Evolutionary conservation across 2,329 filamentous ascomycete genomes (phyloP), one percentile per base, ranked within the genome.

Genomic region (Coniella lustricola): DNA sequence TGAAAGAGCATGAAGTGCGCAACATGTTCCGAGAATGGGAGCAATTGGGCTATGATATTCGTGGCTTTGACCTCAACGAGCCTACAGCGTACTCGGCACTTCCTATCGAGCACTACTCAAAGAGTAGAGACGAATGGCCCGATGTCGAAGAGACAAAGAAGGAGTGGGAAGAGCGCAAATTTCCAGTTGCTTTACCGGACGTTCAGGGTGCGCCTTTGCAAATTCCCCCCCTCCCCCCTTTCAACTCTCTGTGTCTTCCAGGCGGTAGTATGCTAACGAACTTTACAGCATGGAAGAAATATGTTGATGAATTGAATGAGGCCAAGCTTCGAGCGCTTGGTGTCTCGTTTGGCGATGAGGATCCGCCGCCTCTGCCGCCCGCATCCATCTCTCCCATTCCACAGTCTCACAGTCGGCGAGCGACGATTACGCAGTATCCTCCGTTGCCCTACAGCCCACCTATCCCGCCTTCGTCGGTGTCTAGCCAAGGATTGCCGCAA

Each of bases 311-410:
- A 56, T 72, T 97, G 32, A 82, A 87, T 57, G 93, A 98, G 69
- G 89, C 91, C 52, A 98, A 96, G 68, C 74, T 98, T 45, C 83
- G 90, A 53, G 90, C 91, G 44, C 75, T 98, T 48, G 93, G 93
- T 55, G 93, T 97, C 12, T 90, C 82, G 16, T 76, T 87, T 52
- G 87, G 82, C 32, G 82, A 85, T 42, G 84, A 89, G 5, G 87
- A 93, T 44, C 79, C 82, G 10, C 68, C 70, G 22, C 69, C 77
- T 52, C 67, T 74, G 45, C 70, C 74, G 36, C 70, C 77, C 3
- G 69, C 74, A 36, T 80, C 81, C 3, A 75, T 84, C 55, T 91
- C 89, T 13, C 83, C 84, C 9, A 79, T 71, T n/a, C 72, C 44
- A 32, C 44, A 40, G n/a, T 71, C 75, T 44, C 71, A 84, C 55